Base-by-base conservation (phyloP, 208 protist genomes). In the Trypanosoma mega region DNA sequence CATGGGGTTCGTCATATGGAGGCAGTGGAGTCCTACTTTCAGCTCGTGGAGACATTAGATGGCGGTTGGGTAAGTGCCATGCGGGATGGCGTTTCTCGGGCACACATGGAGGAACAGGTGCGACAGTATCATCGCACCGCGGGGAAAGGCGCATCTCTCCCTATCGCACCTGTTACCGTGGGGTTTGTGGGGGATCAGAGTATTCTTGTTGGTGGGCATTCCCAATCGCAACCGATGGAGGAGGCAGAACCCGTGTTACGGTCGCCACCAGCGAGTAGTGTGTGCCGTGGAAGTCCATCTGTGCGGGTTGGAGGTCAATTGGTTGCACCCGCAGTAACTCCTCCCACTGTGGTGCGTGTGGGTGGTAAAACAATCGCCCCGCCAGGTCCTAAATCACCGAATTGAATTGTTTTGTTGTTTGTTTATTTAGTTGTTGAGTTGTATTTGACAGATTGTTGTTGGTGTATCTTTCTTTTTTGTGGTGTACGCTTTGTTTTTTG, bases 11-110 rank as follows among this genome's bases (percentile, higher is more conserved):
- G 78, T 20, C 85, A 95, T 61, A 80, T 89, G 65, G 74, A 78
- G 7, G 48, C 59, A 4, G 56, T 95, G 21, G 78, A 89, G 72
- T 64, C 59, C 16, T 95, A 92, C 54, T 95, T 87, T 31, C 8
- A 48, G 41, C 63, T 92, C 34, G 74, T 80, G 5, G 74, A 67
- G 20, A 54, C 74, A 16, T 68, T 76, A n/a, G 84, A 94, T 50
- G 51, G 54, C 16, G 59, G 63, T 52, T 86, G 76, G 84, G 3
- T 94, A 16, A 34, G 44, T 3, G 62, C 79, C 33, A 86, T 91
- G 9, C 44, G 67, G 23, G 61, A 68, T 7, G 51, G 63, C 30
- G 65, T 94, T 2, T 58, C 61, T 8, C 59, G 63, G 46, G 77
- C 81, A 4, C 69, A 67, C n/a, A 20, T 63, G 30, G 58, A 70